A percentile compares a stretch with the other conserved stretches of the same genome.
phyloP scores from a whole-genome alignment of 2,329 filamentous ascomycete species.

The Fusarium graminum region DNA sequence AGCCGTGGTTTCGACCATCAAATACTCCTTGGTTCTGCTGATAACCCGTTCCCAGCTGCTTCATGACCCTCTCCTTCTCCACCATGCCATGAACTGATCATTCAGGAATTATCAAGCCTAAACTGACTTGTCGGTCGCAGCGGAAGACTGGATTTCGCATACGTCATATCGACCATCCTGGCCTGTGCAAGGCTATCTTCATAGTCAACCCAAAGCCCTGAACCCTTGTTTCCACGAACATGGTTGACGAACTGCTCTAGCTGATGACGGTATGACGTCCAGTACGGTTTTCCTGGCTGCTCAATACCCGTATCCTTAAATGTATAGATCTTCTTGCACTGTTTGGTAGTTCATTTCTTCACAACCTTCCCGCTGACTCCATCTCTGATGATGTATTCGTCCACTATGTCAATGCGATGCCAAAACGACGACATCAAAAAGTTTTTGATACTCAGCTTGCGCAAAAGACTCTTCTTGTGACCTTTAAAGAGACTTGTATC shows the following conservation, averaged over 20 bases:
- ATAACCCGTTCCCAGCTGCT: too few species aligned
- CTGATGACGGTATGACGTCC: not conserved
- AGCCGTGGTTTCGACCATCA: too few species aligned
- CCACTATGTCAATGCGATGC: not conserved
- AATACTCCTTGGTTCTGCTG: too few species aligned
- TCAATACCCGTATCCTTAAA: not conserved
- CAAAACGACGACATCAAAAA: not conserved
- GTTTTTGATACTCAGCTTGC: not conserved
- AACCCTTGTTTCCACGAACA: not conserved
- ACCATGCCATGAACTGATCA: too few species aligned
- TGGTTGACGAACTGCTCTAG: not conserved
- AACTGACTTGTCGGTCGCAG: too few species aligned
- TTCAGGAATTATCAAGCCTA: too few species aligned
- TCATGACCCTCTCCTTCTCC: too few species aligned
- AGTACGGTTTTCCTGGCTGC: not conserved
- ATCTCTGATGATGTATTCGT: not conserved
- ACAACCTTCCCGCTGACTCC: not conserved
- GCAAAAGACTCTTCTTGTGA: not conserved
- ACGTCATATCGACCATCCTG: too few species aligned
- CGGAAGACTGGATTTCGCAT: too few species aligned
- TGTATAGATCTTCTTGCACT: not conserved
- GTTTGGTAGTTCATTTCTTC: not conserved
- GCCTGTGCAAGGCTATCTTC: not conserved
- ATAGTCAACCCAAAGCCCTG: too few species aligned
- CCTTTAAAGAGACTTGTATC: fast-evolving